Conservation (phyloP, 1,284 basidiomycete genomes). For the Stereum hirsutum region DNA sequence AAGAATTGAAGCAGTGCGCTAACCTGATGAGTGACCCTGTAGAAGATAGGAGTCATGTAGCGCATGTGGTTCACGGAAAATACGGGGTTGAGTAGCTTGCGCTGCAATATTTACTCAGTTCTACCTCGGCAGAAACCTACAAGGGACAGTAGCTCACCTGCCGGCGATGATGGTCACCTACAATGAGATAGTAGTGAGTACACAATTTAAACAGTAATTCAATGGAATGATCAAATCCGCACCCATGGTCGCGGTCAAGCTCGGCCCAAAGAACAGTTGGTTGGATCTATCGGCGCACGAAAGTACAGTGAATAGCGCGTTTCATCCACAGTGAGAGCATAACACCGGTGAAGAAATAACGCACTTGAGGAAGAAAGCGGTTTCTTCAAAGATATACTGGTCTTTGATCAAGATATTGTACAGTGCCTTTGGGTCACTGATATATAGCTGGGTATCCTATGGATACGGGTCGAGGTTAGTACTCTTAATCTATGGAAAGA, state of each 20-base stretch:
- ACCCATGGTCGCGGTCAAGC: constrained; percentile 14
- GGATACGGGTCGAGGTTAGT: neutral
- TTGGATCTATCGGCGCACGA: constrained; percentile 10
- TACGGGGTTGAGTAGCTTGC: constrained; percentile 19
- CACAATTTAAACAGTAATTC: neutral
- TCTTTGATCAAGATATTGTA: neutral
- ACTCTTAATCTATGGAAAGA: neutral
- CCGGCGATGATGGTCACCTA: constrained; percentile 14
- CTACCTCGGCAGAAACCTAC: too few relatives aligned
- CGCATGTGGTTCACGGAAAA: constrained; percentile 18
- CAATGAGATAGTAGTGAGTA: neutral
- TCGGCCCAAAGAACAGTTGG: constrained; percentile 10
- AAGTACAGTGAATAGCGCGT: neutral
- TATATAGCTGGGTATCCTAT: neutral
- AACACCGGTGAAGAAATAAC: neutral
- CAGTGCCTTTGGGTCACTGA: neutral
- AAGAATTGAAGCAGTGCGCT: neutral
- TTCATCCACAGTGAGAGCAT: neutral
- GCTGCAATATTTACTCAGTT: too few relatives aligned
- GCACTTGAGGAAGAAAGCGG: neutral
- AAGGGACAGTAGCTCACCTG: too few relatives aligned
- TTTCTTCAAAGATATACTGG: constrained; percentile 7
- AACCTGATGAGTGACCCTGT: constrained; percentile 14
- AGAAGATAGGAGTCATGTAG: constrained; percentile 16
- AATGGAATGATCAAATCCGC: neutral